Percentiles rank a stretch among this genome's conserved stretches.
These are phyloP conservation scores for Plasmodiophora brassicae DNA, from an alignment of 208 protist species.

Conservation along the genomic window DNA sequence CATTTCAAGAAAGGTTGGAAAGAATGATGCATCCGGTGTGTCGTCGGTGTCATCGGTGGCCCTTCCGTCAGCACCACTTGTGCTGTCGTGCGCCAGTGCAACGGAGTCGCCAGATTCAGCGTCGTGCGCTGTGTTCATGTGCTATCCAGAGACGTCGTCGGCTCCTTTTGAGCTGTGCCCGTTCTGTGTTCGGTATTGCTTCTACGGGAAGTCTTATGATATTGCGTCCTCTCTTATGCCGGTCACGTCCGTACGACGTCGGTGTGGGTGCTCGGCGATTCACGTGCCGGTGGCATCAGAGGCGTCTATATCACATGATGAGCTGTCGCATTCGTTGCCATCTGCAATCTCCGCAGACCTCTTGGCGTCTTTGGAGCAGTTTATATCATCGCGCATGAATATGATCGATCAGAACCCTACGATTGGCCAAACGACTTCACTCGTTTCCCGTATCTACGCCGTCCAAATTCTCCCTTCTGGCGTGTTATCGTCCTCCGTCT, in stretches of 20 bases:
- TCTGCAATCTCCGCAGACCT: background rate
- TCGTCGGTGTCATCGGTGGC: background rate
- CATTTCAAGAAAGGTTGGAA: background rate
- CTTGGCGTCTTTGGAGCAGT: background rate
- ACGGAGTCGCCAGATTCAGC: background rate
- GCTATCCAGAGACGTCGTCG: background rate
- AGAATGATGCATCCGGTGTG: too few relatives aligned
- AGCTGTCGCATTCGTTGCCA: background rate
- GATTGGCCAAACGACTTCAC: background rate
- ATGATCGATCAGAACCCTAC: too few relatives aligned
- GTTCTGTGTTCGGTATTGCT: conserved; percentile 25
- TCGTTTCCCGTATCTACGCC: background rate
- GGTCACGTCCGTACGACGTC: background rate
- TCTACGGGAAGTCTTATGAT: background rate
- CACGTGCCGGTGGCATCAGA: background rate
- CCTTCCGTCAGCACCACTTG: background rate
- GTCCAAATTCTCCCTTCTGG: background rate
- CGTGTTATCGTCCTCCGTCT: background rate
- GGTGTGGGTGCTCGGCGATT: background rate
- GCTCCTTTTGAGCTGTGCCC: background rate
- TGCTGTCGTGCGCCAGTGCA: background rate
- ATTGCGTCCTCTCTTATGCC: background rate
- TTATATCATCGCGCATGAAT: background rate
- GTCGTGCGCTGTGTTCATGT: background rate
- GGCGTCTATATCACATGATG: too few relatives aligned